Percentiles rank a stretch among this genome's conserved stretches.
These are phyloP conservation scores for Trametes coccinea DNA, from an alignment of 768 basidiomycete species.

Conservation along the genomic window DNA sequence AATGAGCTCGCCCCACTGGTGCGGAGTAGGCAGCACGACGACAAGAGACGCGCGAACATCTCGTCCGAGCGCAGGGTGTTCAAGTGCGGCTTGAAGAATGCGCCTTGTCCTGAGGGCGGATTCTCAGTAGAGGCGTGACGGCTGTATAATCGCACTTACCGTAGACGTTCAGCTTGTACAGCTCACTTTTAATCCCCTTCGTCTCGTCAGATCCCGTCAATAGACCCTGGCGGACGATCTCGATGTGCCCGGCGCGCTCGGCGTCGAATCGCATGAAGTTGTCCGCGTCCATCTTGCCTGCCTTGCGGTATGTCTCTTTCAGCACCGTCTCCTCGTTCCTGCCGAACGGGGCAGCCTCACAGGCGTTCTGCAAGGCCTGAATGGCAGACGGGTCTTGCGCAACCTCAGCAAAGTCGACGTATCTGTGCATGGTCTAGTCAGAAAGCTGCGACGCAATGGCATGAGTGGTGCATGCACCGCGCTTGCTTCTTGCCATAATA, in stretches of 20 bases:
- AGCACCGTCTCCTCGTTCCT: conserved; percentile 20
- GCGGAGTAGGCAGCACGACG: conserved; percentile 44
- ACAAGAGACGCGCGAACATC: conserved; percentile 50
- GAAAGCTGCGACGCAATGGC: neutral
- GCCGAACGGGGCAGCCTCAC: conserved; percentile 29
- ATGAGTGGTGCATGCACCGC: neutral
- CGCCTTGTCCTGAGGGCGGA: conserved; percentile 20
- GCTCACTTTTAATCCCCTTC: conserved; percentile 20
- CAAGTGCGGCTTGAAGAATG: conserved; percentile 33
- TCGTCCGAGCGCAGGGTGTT: conserved; percentile 27
- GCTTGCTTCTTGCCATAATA: conserved; percentile 4
- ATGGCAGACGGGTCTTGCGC: conserved; percentile 3
- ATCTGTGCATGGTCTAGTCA: neutral
- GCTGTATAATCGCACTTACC: conserved; percentile 9
- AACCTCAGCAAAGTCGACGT: neutral
- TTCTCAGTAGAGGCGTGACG: too few relatives aligned
- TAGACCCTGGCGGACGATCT: neutral
- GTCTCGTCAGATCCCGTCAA: conserved; percentile 7
- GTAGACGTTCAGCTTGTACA: conserved; percentile 34
- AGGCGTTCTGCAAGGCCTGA: conserved; percentile 16
- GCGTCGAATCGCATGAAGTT: conserved; percentile 24
- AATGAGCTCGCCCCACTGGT: conserved; percentile 46
- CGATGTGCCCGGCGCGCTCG: conserved; percentile 3
- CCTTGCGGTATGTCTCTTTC: conserved; percentile 30
- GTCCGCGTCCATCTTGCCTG: conserved; percentile 27